A percentile compares a stretch with the other conserved stretches of the same genome.
Evolutionary conservation across 371 early-diverging fungal genomes (phyloP).

Genomic region (Saksenaea oblongispora): DNA sequence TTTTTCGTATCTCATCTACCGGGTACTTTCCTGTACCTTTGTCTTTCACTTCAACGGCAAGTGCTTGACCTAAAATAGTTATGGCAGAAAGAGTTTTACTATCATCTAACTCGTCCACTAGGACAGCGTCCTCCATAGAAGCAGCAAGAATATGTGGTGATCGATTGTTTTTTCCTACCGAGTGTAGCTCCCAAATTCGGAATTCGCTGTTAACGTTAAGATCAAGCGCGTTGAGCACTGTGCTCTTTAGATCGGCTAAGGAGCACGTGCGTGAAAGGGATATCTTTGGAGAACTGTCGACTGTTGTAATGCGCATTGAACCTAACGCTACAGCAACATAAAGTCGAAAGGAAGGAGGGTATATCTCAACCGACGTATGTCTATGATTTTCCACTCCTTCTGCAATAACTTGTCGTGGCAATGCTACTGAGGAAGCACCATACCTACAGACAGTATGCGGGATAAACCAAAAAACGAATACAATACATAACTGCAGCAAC

Average conservation of each 20-base stretch:
- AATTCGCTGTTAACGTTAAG: conserved; percentile 7
- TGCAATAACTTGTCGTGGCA: conserved; percentile 12
- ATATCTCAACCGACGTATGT: conserved; percentile 7
- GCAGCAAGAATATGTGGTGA: conserved; percentile 1
- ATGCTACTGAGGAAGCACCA: not conserved
- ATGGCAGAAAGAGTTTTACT: conserved; percentile 9
- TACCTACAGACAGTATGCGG: conserved; percentile 10
- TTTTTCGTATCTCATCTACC: not conserved
- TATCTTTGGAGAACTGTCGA: conserved; percentile 10
- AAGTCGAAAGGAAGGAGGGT: conserved; percentile 15
- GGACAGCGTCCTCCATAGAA: conserved; percentile 7
- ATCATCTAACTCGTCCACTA: not conserved
- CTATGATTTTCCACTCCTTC: conserved; percentile 11
- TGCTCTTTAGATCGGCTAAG: conserved; percentile 5
- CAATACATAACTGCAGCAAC: not conserved
- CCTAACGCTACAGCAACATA: not conserved
- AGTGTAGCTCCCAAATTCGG: conserved; percentile 15
- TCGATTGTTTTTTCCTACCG: not conserved
- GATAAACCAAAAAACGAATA: too few species aligned
- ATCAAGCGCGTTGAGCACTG: conserved; percentile 18
- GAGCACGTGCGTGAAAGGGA: conserved; percentile 14
- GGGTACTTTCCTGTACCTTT: not conserved
- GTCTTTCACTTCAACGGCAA: conserved; percentile 9
- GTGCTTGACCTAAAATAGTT: conserved; percentile 57
- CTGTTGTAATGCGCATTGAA: not conserved